Conservation (phyloP, 2,329 filamentous ascomycete genomes). For the Scedosporium boydii region DNA sequence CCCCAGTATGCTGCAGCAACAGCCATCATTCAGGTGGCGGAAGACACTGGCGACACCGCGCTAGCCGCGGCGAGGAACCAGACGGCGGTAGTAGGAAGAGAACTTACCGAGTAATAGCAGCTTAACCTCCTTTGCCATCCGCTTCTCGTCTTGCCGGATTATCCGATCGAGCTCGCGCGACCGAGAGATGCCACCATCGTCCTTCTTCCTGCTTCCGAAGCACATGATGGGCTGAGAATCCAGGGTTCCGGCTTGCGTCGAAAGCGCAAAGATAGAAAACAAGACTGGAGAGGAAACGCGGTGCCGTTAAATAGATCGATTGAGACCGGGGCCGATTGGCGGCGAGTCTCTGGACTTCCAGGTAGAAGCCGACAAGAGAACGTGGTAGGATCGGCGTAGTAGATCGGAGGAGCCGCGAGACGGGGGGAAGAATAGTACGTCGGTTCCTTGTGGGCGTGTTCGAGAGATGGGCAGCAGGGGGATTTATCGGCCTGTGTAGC, state of each 20-base stretch:
- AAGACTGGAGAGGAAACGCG: neutral
- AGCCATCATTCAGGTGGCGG: neutral
- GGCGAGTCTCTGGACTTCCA: neutral
- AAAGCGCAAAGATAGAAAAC: neutral
- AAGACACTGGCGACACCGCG: neutral
- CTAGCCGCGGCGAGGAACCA: neutral
- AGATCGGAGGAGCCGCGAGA: neutral
- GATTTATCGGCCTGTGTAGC: neutral
- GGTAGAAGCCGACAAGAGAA: neutral
- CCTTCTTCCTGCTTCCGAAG: conserved; percentile 48
- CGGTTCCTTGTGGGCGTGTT: neutral
- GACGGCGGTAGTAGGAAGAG: conserved; percentile 2
- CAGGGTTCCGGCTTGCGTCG: neutral
- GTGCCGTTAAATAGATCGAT: neutral
- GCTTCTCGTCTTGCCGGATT: conserved; percentile 81
- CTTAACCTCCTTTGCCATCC: conserved; percentile 80
- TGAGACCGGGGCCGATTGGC: neutral
- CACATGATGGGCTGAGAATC: conserved; percentile 38
- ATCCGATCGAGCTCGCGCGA: conserved; percentile 76
- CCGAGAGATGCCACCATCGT: conserved; percentile 39
- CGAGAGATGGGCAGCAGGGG: neutral
- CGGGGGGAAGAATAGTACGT: neutral
- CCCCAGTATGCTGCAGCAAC: neutral
- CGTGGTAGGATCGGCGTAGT: neutral
- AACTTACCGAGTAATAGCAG: conserved; percentile 77